Evolutionary conservation across 345 rosid genomes (phyloP).

Genomic region (Theobroma cacao): DNA sequence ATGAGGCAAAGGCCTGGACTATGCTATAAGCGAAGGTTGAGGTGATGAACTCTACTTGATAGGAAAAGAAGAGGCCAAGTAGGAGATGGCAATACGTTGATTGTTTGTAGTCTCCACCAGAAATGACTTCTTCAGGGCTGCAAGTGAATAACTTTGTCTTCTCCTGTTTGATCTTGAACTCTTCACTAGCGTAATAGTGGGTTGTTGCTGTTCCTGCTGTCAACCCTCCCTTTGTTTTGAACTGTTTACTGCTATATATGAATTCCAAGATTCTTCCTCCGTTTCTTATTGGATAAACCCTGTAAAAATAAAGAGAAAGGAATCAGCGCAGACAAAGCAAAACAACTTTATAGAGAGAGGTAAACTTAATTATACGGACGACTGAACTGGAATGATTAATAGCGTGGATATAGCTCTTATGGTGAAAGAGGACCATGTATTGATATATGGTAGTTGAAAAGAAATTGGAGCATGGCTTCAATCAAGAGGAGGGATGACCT

Average conservation of each 20-base stretch:
- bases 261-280: slow-evolving; percentile 90
- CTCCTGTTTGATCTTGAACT: slow-evolving; percentile 77
- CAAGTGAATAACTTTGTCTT: slow-evolving; percentile 72
- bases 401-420: neutral
- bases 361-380: neutral
- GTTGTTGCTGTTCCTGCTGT: slow-evolving; percentile 87
- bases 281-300: slow-evolving; percentile 71
- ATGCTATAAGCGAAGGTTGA: slow-evolving; percentile 85
- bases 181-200: slow-evolving; percentile 84
- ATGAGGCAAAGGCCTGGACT: slow-evolving; percentile 70
- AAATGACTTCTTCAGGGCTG: slow-evolving; percentile 79
- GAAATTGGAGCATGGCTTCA: neutral
- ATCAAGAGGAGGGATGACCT: slow-evolving; percentile 34
- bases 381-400: neutral
- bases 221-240: slow-evolving; percentile 71
- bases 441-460: neutral
- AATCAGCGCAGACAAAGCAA: neutral
- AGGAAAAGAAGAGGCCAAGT: slow-evolving; percentile 63
- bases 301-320: neutral
- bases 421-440: neutral
- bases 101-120: slow-evolving; percentile 75
- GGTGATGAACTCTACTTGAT: slow-evolving; percentile 66
- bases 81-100: slow-evolving; percentile 90
- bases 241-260: slow-evolving; percentile 78
- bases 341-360: neutral